Conservation (phyloP, 106 monocot genomes). For the Agapanthus africanus region DNA sequence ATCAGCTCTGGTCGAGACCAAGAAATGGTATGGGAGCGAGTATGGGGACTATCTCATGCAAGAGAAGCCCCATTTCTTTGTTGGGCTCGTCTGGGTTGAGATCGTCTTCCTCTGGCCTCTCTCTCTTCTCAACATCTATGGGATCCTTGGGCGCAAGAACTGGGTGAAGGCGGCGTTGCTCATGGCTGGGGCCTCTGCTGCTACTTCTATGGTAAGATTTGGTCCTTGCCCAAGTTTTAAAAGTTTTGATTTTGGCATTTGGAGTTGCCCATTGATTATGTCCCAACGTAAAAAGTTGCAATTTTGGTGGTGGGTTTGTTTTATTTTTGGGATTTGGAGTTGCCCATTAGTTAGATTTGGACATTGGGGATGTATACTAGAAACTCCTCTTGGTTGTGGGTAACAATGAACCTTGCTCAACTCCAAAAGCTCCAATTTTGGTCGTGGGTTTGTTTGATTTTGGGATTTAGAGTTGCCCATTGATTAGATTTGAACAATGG, state of each 20-base stretch:
- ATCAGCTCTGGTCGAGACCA: constrained; percentile 23
- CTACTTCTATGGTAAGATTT: constrained; percentile 47
- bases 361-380: no score
- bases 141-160: constrained; percentile 24
- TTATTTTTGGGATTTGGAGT: not conserved
- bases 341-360: not conserved
- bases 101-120: constrained; percentile 46
- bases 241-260: no score
- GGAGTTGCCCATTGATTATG: no score
- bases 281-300: not conserved
- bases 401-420: no score
- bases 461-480: no score
- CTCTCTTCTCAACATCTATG: constrained; percentile 38
- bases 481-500: no score
- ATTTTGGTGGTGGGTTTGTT: not conserved
- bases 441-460: no score
- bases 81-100: constrained; percentile 46
- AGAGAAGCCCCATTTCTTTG: constrained; percentile 39
- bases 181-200: constrained; percentile 29
- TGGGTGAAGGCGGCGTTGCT: constrained; percentile 44
- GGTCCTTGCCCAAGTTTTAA: not conserved
- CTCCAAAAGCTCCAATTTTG: no score
- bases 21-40: constrained; percentile 31
- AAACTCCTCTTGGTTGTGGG: no score
- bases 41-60: constrained; percentile 55